These are phyloP conservation scores for Paratinospora sagittata DNA, from an alignment of 164 flowering plant genomes.

Conservation along the genomic window DNA sequence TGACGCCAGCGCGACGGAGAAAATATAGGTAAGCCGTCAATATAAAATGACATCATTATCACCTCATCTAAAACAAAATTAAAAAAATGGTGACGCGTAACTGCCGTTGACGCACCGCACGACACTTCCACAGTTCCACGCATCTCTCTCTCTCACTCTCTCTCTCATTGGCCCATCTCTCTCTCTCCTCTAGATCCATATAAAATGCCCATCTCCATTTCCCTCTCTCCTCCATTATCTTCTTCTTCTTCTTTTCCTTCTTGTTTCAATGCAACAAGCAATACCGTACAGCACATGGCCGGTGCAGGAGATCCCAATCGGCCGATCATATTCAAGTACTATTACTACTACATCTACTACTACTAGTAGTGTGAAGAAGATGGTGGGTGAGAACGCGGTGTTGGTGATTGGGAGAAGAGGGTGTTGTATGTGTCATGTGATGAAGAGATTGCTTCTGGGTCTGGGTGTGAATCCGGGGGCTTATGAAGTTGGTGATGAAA, in stretches of 20 bases:
- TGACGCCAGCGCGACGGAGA: no score
- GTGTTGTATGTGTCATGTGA: slow-evolving; percentile 84
- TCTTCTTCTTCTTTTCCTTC: background rate
- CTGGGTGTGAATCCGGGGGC: slow-evolving; percentile 73
- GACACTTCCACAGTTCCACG: background rate
- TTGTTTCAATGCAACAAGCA: slow-evolving; percentile 43
- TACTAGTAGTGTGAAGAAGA: slow-evolving; percentile 5
- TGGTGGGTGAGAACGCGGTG: slow-evolving; percentile 60
- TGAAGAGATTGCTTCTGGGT: slow-evolving; percentile 48
- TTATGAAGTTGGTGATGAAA: slow-evolving; percentile 59
- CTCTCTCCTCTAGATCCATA: background rate
- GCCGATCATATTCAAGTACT: background rate
- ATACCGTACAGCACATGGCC: slow-evolving; percentile 49
- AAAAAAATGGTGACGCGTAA: background rate
- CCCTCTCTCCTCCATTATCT: background rate
- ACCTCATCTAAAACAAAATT: no score
- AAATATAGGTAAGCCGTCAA: no score
- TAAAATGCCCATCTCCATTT: background rate
- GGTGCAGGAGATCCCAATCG: background rate
- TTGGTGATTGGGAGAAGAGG: slow-evolving; percentile 54
- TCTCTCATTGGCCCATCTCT: background rate
- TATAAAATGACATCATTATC: no score
- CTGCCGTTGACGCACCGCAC: slow-evolving; percentile 19
- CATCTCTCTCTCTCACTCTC: background rate
- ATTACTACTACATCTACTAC: background rate